Base-by-base conservation (phyloP, 768 basidiomycete species). In the Mycena galericulata region DNA sequence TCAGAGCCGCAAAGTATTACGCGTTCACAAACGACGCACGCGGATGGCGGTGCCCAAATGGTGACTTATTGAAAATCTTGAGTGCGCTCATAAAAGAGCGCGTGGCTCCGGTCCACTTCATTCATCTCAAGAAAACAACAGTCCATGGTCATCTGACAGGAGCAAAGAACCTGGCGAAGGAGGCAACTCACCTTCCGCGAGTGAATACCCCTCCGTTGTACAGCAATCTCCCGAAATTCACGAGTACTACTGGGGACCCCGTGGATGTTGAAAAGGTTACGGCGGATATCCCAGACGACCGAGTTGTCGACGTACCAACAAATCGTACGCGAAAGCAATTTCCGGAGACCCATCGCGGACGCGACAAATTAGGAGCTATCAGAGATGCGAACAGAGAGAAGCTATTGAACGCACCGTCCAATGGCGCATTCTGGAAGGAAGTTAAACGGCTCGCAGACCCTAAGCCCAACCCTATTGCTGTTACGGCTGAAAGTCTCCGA, bases 21-120 rank as follows among this genome's bases (percentile, higher is more conserved):
- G 1, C 50, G 0, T 50, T 57, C 38, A 29, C 32, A 0, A 63
- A 69, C 14, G 45, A 59, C 10, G 57, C 49, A 5, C 32, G 61
- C 8, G 62, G 58, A 2, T 69, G 68, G 63, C 47, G 27, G 26
- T 36, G 56, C 22, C 4, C 36, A 14, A 69, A 69, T 18, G 58
- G 58, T 9, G 68, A 69, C 18, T 10, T 69, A 5, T 32, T 69
- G 8, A 61, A 64, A 32, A 38, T 62, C 1, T 10, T 65, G 45
- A 36, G 18, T 14, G 4, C 1, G 3, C 24, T 53, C 1, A 49
- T 67, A 8, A 53, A 47, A 6, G 41, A 54, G 10, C 50, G 53
- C 2, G 17, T 34, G 0, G 59, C 65, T 0, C 65, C 65, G 1
- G 32, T 67, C 1, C 58, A 67, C 18, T 67, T 67, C 45, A 0